Evolutionary conservation across 1,284 basidiomycete genomes (phyloP), one percentile per base, ranked within the genome.

Genomic region (Cryptococcus sp.): DNA sequence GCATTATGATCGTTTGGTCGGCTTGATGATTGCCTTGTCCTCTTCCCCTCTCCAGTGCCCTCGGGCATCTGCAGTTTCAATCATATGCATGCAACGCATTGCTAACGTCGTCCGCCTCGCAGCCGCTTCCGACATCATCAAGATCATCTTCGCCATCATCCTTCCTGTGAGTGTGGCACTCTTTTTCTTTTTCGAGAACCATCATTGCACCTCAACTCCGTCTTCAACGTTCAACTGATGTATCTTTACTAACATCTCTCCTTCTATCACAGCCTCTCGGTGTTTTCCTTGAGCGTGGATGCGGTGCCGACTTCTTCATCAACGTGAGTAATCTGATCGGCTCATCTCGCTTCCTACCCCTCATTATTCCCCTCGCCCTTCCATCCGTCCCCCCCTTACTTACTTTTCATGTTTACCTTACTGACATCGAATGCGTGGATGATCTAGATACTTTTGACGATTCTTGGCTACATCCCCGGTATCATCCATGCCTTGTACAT

Each of bases 261-360:
- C 55, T 48, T 43, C 26, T 46, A 39, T 26, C 23, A 29, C 54
- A 67, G 62, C 73, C 73, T 64, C 63, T 75, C 44, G 74, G 74
- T 66, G 74, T 76, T 52, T 76, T 76, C 72, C 71, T 76, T 49
- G 74, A 76, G 68, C 65, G 71, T 52, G 74, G 74, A 38, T 76
- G 74, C 58, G 60, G 60, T 46, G 68, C 66, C 38, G 72, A 74
- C 56, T 63, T 75, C 61, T 64, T 75, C 54, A 62, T 62, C 43
- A 62, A 62, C 54, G 59, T 55, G 50, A 61, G 59, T 57, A 34
- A 34, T 10, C 8, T 34, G 13, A 10, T 34, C n/a, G n/a, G n/a
- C n/a, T n/a, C n/a, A n/a, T 34, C 29, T 34, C n/a, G n/a, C n/a
- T 34, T 13, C 29, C 34, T 26, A 22, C 38, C 37, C 20, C 26